A percentile compares a stretch with the other conserved stretches of the same genome.
Evolutionary conservation across 108 stramenopile species (phyloP).

Genomic region (Parmales sp.): DNA sequence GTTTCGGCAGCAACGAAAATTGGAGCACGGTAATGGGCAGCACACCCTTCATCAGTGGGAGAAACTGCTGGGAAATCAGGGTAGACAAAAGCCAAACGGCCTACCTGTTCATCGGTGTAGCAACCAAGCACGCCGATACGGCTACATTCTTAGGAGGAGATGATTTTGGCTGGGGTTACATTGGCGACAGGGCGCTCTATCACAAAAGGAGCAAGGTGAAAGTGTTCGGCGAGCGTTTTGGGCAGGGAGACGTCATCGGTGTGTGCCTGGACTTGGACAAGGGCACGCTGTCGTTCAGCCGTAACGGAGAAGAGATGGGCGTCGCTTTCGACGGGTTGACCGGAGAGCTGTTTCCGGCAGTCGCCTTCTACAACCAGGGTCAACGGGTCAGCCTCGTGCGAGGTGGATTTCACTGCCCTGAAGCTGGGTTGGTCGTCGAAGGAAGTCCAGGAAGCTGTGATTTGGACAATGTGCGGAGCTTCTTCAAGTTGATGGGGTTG

Average conservation of each 20-base stretch:
- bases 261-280: constrained; percentile 45
- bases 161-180: constrained; percentile 91
- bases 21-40: constrained; percentile 5
- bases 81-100: constrained; percentile 81
- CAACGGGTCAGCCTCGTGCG: constrained; percentile 18
- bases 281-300: constrained; percentile 35
- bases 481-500: constrained; percentile 17
- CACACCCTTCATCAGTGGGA: background rate
- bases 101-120: constrained; percentile 91
- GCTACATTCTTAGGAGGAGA: constrained; percentile 93
- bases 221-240: constrained; percentile 44
- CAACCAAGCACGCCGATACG: constrained; percentile 70
- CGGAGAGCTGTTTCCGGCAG: constrained; percentile 27
- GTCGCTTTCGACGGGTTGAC: constrained; percentile 15
- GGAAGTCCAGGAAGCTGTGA: constrained; percentile 15
- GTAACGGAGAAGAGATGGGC: constrained; percentile 48
- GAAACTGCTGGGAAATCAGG: background rate
- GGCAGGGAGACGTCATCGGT: constrained; percentile 31
- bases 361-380: constrained; percentile 27
- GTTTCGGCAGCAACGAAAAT: background rate
- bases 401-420: constrained; percentile 25
- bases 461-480: constrained; percentile 6
- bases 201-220: constrained; percentile 67
- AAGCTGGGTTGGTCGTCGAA: constrained; percentile 18
- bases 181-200: constrained; percentile 92